Percentiles rank a stretch among this genome's conserved stretches.
These are phyloP conservation scores for Neurospora sublineolata DNA, from an alignment of 495 filamentous ascomycete genomes.

Conservation along the genomic window DNA sequence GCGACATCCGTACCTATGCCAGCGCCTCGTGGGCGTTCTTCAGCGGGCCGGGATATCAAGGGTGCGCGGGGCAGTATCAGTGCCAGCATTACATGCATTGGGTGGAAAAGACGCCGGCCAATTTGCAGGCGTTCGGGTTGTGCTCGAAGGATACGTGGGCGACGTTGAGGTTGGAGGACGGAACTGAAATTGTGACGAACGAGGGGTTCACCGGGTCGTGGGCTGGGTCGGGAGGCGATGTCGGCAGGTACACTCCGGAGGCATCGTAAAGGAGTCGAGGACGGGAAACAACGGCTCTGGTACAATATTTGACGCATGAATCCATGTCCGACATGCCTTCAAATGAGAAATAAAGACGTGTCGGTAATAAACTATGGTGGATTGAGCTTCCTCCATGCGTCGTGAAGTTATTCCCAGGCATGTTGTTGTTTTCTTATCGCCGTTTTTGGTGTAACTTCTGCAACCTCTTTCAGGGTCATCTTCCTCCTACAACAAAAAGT, in stretches of 20 bases:
- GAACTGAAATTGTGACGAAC: slow-evolving; percentile 20
- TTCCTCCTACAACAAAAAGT: too few relatives aligned
- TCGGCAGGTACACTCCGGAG: slow-evolving; percentile 30
- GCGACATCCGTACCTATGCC: slow-evolving; percentile 44
- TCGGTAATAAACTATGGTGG: too few relatives aligned
- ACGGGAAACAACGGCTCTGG: background rate
- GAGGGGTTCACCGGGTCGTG: slow-evolving; percentile 41
- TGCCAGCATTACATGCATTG: slow-evolving; percentile 31
- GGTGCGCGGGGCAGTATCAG: slow-evolving; percentile 17
- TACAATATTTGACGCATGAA: background rate
- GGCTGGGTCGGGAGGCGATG: slow-evolving; percentile 35
- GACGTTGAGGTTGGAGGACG: slow-evolving; percentile 18
- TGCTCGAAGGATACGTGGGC: slow-evolving; percentile 24
- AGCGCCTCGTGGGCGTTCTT: slow-evolving; percentile 64
- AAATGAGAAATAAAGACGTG: too few relatives aligned
- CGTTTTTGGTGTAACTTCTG: too few relatives aligned
- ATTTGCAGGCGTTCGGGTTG: slow-evolving; percentile 29
- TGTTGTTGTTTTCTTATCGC: too few relatives aligned
- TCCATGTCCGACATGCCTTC: too few relatives aligned
- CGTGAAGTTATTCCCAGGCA: too few relatives aligned
- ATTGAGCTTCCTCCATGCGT: too few relatives aligned
- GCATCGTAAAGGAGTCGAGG: background rate
- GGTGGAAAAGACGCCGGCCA: slow-evolving; percentile 20
- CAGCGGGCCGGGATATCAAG: slow-evolving; percentile 30
- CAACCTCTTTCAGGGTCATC: too few relatives aligned